Base-by-base conservation (phyloP, 257 asterid species). In the Fraxinus cuspidata region DNA sequence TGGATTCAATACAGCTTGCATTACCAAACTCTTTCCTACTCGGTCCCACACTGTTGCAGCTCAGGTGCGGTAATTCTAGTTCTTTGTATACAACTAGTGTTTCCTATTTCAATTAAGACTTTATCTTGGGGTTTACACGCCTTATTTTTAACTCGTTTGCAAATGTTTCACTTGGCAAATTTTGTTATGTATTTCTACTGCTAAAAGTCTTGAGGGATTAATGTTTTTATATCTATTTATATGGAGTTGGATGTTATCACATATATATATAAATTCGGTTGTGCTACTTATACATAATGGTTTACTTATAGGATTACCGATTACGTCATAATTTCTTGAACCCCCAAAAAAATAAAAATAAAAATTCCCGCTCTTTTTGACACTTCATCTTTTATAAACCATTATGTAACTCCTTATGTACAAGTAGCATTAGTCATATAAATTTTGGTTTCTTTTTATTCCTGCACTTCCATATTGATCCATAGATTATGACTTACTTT, bases 41-140 rank as follows among this genome's bases (percentile, higher is more conserved):
- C 98, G 99, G 38, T 96, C 99, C 19, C 99, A 96, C 78, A 96
- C 98, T 0, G 99, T 96, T 80, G 99, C 99, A 3, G 99, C 99
- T 71, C 99, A 96, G 97, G 99, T 90, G 71, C 72, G 42, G 13
- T 32, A 74, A 47, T 66, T 49, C 49, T 70, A 34, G 66, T 49
- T 69, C 34, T 42, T 25, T 53, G 44, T 3, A 5, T 23, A 23
- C 31, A 0, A 7, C 7, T 23, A 5, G 0, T 9, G 13, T 9
- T 58, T 7, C 27, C 67, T 58, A 19, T 23, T 58, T 58, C 67
- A 58, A 7, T 58, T 18, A 53, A 21, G 8, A 53, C 25, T 7
- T 7, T 53, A n/a, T 53, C 27, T 51, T 21, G 27, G 64, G 64
- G 11, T 19, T 19, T 53, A n/a, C 64, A 53, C 0, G 5, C n/a